These are phyloP conservation scores for Tylopilus plumbeoviolaceoides DNA, from an alignment of 768 basidiomycete species.

Conservation along the genomic window DNA sequence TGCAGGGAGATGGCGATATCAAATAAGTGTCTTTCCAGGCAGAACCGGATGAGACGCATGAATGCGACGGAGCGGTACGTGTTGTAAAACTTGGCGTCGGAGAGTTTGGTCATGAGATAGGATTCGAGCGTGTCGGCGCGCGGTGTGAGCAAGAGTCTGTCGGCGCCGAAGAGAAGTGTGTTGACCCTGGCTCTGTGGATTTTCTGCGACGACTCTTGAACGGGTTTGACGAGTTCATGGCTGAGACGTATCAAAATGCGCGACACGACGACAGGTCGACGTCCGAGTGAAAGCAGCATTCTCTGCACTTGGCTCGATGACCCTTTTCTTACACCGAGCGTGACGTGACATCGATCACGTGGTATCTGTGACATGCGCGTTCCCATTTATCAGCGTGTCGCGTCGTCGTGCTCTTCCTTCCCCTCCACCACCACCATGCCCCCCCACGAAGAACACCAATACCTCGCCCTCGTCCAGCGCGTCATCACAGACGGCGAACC, in stretches of 20 bases:
- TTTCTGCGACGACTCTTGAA: slow-evolving; percentile 10
- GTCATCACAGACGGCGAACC: slow-evolving; percentile 73
- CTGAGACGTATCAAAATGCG: slow-evolving; percentile 1
- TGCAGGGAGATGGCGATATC: slow-evolving; percentile 39
- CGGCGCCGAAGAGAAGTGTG: slow-evolving; percentile 24
- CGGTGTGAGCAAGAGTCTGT: slow-evolving; percentile 23
- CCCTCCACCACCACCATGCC: slow-evolving; percentile 10
- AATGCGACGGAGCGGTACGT: slow-evolving; percentile 31
- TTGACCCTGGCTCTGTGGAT: slow-evolving; percentile 23
- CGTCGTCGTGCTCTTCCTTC: neutral
- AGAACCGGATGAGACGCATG: slow-evolving; percentile 37
- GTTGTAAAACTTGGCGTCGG: slow-evolving; percentile 25
- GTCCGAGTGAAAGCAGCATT: slow-evolving; percentile 9
- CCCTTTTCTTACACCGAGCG: neutral
- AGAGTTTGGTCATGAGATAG: slow-evolving; percentile 22
- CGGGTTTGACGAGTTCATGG: neutral
- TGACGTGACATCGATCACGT: slow-evolving; percentile 21
- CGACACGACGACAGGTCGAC: neutral
- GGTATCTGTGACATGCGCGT: slow-evolving; percentile 3
- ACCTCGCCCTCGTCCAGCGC: slow-evolving; percentile 74
- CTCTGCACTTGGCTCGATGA: neutral
- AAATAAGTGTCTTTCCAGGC: slow-evolving; percentile 37
- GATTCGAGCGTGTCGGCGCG: slow-evolving; percentile 16
- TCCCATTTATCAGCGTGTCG: slow-evolving; percentile 5
- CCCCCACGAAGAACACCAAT: slow-evolving; percentile 85